Evolutionary conservation across 2,329 filamentous ascomycete genomes (phyloP).

Genomic region (Colletotrichum agaves): DNA sequence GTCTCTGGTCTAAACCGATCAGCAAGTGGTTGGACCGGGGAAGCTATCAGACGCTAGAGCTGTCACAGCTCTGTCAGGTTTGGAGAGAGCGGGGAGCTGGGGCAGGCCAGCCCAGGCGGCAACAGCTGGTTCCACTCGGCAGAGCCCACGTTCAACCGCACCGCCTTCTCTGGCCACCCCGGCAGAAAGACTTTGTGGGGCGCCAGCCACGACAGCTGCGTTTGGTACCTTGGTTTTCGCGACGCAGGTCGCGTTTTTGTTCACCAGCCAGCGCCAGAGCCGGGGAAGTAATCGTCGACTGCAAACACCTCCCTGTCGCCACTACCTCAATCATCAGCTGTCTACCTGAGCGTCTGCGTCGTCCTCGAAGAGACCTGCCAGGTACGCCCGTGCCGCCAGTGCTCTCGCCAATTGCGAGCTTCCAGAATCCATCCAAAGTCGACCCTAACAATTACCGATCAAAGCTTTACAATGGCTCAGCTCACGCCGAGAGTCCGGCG

Average conservation of each 20-base stretch:
- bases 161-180: neutral
- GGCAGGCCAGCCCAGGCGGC: neutral
- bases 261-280: neutral
- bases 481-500: constrained; percentile 55
- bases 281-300: neutral
- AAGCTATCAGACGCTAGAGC: neutral
- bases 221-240: constrained; percentile 33
- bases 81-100: neutral
- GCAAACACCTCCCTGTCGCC: neutral
- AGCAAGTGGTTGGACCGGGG: neutral
- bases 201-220: constrained; percentile 17
- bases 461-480: constrained; percentile 39
- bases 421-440: neutral
- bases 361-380: neutral
- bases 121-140: neutral
- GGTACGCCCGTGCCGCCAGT: neutral
- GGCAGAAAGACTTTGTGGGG: constrained; percentile 8
- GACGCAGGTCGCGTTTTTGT: constrained; percentile 37
- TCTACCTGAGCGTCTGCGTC: no score
- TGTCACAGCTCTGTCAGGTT: neutral
- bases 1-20: no score
- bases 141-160: neutral
- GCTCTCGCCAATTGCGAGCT: neutral
- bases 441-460: constrained; percentile 3
- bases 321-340: neutral